Evolutionary conservation across 2,329 filamentous ascomycete species (phyloP).

Genomic region (Cladobotryum mycophilum): DNA sequence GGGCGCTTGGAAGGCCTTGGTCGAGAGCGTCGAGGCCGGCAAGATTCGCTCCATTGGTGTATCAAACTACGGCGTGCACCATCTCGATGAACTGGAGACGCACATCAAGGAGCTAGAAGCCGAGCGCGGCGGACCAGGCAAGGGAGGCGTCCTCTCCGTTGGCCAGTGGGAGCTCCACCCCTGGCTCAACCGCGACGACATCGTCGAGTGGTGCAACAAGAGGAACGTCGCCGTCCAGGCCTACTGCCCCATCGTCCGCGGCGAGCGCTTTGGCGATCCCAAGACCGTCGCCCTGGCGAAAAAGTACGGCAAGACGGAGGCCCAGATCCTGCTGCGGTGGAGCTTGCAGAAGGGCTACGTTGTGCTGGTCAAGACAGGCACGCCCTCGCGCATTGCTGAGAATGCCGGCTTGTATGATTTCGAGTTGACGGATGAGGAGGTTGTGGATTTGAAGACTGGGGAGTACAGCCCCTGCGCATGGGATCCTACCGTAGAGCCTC

Average conservation of each 20-base stretch:
- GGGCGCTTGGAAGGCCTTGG: conserved; percentile 55
- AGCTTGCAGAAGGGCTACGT: conserved; percentile 72
- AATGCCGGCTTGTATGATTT: conserved; percentile 55
- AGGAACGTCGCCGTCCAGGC: conserved; percentile 58
- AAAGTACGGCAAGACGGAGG: conserved; percentile 67
- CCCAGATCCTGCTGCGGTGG: conserved; percentile 76
- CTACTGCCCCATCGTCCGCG: conserved; percentile 56
- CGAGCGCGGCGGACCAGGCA: conserved; percentile 55
- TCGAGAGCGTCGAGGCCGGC: conserved; percentile 56
- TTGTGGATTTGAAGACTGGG: conserved; percentile 41
- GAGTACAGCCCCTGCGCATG: conserved; percentile 51
- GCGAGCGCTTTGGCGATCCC: conserved; percentile 64
- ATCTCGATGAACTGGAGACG: conserved; percentile 53
- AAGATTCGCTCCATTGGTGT: conserved; percentile 57
- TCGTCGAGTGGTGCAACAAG: conserved; percentile 68
- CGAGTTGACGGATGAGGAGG: conserved; percentile 47
- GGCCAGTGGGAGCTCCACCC: conserved; percentile 89
- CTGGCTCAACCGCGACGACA: conserved; percentile 75
- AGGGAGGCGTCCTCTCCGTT: conserved; percentile 68
- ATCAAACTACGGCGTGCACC: conserved; percentile 60
- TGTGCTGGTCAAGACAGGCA: conserved; percentile 69
- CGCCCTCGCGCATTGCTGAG: conserved; percentile 56
- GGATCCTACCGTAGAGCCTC: conserved; percentile 46
- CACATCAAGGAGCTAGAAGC: conserved; percentile 56
- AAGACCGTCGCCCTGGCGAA: conserved; percentile 58